Base-by-base conservation (phyloP, 2,329 filamentous ascomycete genomes). In the Talaromyces rugulosus region DNA sequence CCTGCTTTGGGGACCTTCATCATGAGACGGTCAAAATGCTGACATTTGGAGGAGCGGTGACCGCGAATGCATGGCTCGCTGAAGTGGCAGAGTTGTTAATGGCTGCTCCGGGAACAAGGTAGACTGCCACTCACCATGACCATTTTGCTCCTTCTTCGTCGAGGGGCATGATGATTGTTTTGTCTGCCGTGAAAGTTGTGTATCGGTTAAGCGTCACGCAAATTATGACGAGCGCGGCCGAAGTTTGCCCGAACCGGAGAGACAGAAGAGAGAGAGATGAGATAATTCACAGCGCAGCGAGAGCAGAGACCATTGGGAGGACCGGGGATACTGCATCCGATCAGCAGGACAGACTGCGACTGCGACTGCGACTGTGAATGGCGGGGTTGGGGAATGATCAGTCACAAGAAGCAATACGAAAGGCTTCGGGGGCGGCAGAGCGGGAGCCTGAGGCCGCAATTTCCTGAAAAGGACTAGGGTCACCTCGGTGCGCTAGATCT, bases 1-100 rank as follows among this genome's bases (percentile, higher is more conserved):
- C 80, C 80, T 23, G 80, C 78, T 61, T 80, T 81, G 31, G 78
- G 78, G 27, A 82, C 79, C 67, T 80, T 79, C 67, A 81, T 78
- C 76, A 82, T 80, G 42, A 81, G 71, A 63, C 80, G 73, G 63
- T 81, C 79, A 58, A 76, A 78, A 66, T 82, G 79, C 60, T 76
- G 75, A 56, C 79, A 81, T 78, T 81, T 81, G 62, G 79, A 80
- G 27, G 79, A 81, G 58, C 79, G 75, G 68, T 81, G 79, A 18
- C 79, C 79, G 60, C 79, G 77, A 66, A 81, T 78, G 63, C 79
- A 81, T 66, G 79, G 78, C 65, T 81, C 78, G 63, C 79, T 81
- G 12, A 11, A 52, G 27, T 36, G 28, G 14, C 23, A 27, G 44
- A 9, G 27, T 14, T 27, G 44, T 47, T 47, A 47, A 47, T 14